Evolutionary conservation across 805 yeast species (phyloP), one percentile per base, ranked within the genome.

Genomic region (Candida saitoana): DNA sequence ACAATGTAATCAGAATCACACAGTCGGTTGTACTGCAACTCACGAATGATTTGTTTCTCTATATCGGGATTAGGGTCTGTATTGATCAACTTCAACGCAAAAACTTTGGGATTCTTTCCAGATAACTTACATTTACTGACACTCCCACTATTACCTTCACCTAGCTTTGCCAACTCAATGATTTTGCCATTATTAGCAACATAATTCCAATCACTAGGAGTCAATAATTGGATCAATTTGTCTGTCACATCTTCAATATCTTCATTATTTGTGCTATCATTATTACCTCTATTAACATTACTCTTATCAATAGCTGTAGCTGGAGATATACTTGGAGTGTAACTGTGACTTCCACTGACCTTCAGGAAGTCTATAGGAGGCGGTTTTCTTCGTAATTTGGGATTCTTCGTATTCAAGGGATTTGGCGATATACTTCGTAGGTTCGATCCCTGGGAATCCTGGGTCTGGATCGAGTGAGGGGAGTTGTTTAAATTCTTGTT

Each of bases 141-240:
- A 8, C 87, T 75, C 0, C 98, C 99, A 12, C 96, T 96, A 27
- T 87, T 83, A 14, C 99, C 99, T 66, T 93, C 98, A 15, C 99
- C 99, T 17, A 91, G 62, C 20, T 78, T 73, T 16, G 80, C 81
- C 30, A 90, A 49, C 41, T 87, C 88, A 5, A 76, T 67, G 29
- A 93, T 86, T 35, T 79, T 76, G 38, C 78, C 77, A 20, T 69
- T 60, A 41, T 77, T 71, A 11, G 84, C 80, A 2, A 82, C 66
- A 3, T 61, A 51, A 49, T 78, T 75, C 96, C 97, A 90, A 39
- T 82, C 88, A 12, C 77, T 79, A 38, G 85, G 88, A 19, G 82
- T 82, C 36, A 87, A 59, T 29, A 36, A 24, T n/a, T 36, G 38
- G 8, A 36, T 24, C 38, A 18, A 7, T 29, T 22, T 24, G 39